Evolutionary conservation across 345 rosid genomes (phyloP), one percentile per base, ranked within the genome.

Genomic region (Excoecaria cochinchinensis): DNA sequence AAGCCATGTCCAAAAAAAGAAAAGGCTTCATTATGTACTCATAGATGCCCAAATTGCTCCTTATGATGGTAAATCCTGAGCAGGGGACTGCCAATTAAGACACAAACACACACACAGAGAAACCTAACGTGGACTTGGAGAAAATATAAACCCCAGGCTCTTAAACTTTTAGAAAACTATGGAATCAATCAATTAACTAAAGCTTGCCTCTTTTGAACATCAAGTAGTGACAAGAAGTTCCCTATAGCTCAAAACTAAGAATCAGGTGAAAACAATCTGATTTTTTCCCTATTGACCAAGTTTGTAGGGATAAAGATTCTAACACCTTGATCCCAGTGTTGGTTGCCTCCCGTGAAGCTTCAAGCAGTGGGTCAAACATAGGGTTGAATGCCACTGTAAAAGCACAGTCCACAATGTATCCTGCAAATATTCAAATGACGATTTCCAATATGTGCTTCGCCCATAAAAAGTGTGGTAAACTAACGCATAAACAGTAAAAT

Each of bases 321-420:
- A 22, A 48, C n/a, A 93, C 99, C 98, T 91, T 93, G 75, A 95
- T 90, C 55, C 97, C 99, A n/a, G 90, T 86, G 82, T 91, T 91
- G 2, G 99, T 95, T 67, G 99, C 98, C 85, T 93, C 98, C 14
- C 89, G 92, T 70, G 99, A 90, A 74, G 98, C 98, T 83, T 87
- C 97, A 80, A 95, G 90, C 71, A 95, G 86, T 40, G 98, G 97
- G 83, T 95, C 87, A 82, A 71, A 93, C 91, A 93, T 91, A 21
- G 99, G 99, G 77, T 95, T 93, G 88, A 95, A 92, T n/a, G 99
- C 98, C 82, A 95, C 97, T 31, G 97, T 95, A 84, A 95, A 95
- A 52, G 99, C 97, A 86, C 89, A 93, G 77, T 93, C 99, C 74
- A 95, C 86, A 16, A 93, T 95, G 80, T 51, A 80, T 61, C 99